Conservation (phyloP, 2,329 filamentous ascomycete genomes). For the Penicillium sp. region DNA sequence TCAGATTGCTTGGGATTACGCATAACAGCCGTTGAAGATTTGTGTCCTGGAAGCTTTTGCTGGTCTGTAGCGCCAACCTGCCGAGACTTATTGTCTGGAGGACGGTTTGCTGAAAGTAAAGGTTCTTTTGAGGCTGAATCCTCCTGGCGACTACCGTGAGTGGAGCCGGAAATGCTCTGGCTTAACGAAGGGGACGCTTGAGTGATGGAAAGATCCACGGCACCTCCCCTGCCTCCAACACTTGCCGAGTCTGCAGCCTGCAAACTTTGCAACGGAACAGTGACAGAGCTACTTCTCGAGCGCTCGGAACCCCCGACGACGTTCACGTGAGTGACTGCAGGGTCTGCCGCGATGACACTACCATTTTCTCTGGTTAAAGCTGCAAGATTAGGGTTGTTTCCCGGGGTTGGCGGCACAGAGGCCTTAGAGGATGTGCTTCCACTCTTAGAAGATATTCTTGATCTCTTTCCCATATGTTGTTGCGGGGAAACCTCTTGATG, state of each 20-base stretch:
- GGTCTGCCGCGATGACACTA: conserved; percentile 40
- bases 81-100: conserved; percentile 22
- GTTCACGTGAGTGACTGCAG: conserved; percentile 44
- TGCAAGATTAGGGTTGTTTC: conserved; percentile 38
- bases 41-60: conserved; percentile 30
- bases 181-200: conserved; percentile 32
- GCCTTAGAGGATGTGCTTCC: conserved; percentile 43
- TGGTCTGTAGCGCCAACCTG: conserved; percentile 25
- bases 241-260: conserved; percentile 29
- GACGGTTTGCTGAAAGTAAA: conserved; percentile 18
- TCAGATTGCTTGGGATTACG: conserved; percentile 30
- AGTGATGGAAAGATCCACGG: conserved; percentile 28
- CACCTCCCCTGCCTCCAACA: conserved; percentile 32
- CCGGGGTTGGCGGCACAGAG: conserved; percentile 37
- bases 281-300: conserved; percentile 33
- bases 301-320: conserved; percentile 28
- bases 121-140: conserved; percentile 24
- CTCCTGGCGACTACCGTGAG: conserved; percentile 30
- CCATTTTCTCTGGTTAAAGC: conserved; percentile 35
- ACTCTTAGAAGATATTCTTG: conserved; percentile 42
- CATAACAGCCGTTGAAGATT: conserved; percentile 20
- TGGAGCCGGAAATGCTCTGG: conserved; percentile 31
- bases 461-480: conserved; percentile 29
- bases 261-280: conserved; percentile 30
- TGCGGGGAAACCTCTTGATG: conserved; percentile 27